Base-by-base conservation (phyloP, 2,329 filamentous ascomycete species). In the Alternaria alternata region DNA sequence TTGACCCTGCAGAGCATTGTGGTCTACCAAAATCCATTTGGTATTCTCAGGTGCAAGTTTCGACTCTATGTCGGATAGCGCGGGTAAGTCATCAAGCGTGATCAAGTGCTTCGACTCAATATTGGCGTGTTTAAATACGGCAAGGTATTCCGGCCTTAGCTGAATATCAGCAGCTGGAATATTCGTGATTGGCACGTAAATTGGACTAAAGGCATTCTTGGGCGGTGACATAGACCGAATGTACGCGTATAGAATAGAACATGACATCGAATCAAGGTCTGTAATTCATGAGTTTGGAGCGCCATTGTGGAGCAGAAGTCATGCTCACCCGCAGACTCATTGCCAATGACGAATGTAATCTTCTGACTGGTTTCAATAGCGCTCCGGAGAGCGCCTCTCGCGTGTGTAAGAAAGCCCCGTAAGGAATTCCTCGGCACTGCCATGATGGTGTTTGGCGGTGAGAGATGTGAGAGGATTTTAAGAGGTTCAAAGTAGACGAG, bases 181-280 rank as follows among this genome's bases (percentile, higher is more conserved):
- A 74, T 94, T 91, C 59, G 89, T 87, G 44, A 96, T 80, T 16
- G 92, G 92, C 47, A 94, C 87, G 73, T 92, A 89, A 36, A 91
- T 80, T 22, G 78, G 79, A 51, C 78, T 78, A 47, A 84, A 81
- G 12, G 77, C 76, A 67, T 80, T 69, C 48, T 69, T 70, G 47
- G 79, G 82, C 4, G 85, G 80, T 5, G 84, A 75, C 72, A 88
- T 85, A 34, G 87, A 90, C 64, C 88, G 87, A 38, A 94, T 81
- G 77, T 94, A 95, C 57, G 92, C 90, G 61, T 90, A 87, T 26
- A 94, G 79, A 18, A 95, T 79, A 26, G 91, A 87, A 28, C 88
- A 90, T 76, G 90, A 91, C 67, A 95, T 85, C 2, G 91, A 94
- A 79, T 95, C 92, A 55, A 95, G 88, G 68, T 95, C 92, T 91